These are phyloP conservation scores for Helotiales sp. DNA, from an alignment of 2,329 filamentous ascomycete genomes.

Conservation along the genomic window DNA sequence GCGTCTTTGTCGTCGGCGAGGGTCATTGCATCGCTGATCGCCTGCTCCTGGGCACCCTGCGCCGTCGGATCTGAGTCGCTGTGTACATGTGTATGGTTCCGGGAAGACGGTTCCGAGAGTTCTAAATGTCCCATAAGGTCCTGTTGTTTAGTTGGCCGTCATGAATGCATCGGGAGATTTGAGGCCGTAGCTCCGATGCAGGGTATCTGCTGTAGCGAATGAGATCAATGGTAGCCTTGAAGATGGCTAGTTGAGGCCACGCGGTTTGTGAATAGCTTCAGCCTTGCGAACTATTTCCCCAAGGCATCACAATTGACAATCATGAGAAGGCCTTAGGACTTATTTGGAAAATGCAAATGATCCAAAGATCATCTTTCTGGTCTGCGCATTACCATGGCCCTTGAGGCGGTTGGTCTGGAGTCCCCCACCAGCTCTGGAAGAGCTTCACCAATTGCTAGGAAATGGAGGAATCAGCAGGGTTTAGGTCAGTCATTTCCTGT, in stretches of 20 bases:
- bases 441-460: constrained; percentile 71
- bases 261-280: background rate
- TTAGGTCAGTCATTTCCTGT: constrained; percentile 58
- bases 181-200: background rate
- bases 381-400: constrained; percentile 52
- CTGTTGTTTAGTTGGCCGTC: background rate
- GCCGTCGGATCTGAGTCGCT: constrained; percentile 15
- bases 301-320: background rate
- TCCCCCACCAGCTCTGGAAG: constrained; percentile 86
- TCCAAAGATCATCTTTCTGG: constrained; percentile 1
- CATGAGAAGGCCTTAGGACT: constrained; percentile 1
- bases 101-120: background rate
- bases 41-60: constrained; percentile 26
- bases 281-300: constrained; percentile 1
- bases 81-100: constrained; percentile 22
- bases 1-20: constrained; percentile 18
- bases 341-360: constrained; percentile 26
- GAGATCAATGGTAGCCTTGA: constrained; percentile 5
- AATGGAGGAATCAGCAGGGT: constrained; percentile 75
- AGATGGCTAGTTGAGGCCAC: constrained; percentile 4
- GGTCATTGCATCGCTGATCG: constrained; percentile 26
- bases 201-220: background rate
- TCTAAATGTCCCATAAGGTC: background rate
- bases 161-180: background rate
- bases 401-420: constrained; percentile 59